A percentile compares a stretch with the other conserved stretches of the same genome.
phyloP scores from a whole-genome alignment of 2,329 filamentous ascomycete species.

The Tympanopsis confertula region DNA sequence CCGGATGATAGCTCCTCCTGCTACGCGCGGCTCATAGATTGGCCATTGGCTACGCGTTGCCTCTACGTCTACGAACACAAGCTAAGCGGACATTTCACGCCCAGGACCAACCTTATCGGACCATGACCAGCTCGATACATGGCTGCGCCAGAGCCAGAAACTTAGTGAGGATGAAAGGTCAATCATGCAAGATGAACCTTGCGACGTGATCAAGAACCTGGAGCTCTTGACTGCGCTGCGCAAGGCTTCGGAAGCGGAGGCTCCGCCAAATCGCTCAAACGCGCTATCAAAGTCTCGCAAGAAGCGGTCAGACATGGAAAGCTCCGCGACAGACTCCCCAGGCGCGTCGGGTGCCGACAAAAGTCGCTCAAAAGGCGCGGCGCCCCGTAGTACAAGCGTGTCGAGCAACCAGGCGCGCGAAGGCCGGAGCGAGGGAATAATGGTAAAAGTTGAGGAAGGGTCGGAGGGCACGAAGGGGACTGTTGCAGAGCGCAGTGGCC shows the following conservation, averaged over 20 bases:
- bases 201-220: slow-evolving; percentile 35
- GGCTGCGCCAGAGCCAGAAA: slow-evolving; percentile 30
- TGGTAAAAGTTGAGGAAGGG: slow-evolving; percentile 28
- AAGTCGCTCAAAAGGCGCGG: slow-evolving; percentile 25
- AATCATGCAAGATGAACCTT: slow-evolving; percentile 32
- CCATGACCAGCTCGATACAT: slow-evolving; percentile 27
- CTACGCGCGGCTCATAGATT: no score
- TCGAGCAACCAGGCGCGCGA: slow-evolving; percentile 25
- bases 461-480: slow-evolving; percentile 26
- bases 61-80: no score
- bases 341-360: slow-evolving; percentile 27
- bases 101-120: slow-evolving; percentile 17
- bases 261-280: slow-evolving; percentile 20
- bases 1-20: no score
- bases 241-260: slow-evolving; percentile 30
- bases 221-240: slow-evolving; percentile 33
- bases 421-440: slow-evolving; percentile 18
- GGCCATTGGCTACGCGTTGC: no score
- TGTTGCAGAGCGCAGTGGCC: slow-evolving; percentile 26
- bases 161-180: slow-evolving; percentile 32
- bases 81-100: slow-evolving; percentile 17
- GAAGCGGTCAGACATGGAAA: slow-evolving; percentile 28
- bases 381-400: slow-evolving; percentile 25
- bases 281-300: slow-evolving; percentile 28
- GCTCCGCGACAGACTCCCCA: slow-evolving; percentile 28